Percentiles rank a stretch among this genome's conserved stretches.
phyloP scores from a whole-genome alignment of 1,284 basidiomycete genomes.

The Afroboletus lepidellus region DNA sequence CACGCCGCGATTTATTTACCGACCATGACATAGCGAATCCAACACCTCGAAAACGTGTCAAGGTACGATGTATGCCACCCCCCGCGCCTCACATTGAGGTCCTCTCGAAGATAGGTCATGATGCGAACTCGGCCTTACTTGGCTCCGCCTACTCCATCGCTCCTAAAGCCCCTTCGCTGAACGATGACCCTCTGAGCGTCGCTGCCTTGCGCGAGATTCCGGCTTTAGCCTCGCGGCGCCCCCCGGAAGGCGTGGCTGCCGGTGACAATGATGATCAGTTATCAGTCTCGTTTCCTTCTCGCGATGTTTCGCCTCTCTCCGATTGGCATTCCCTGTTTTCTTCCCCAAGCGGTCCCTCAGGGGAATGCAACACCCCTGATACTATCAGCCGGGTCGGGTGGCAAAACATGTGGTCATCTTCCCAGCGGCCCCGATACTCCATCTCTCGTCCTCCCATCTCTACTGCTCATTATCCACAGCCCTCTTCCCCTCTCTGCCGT shows the following conservation, averaged over 20 bases:
- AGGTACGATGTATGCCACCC: slow-evolving; percentile 21
- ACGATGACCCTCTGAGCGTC: not conserved
- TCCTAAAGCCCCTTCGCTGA: not conserved
- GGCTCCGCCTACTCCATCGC: not conserved
- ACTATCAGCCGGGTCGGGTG: not conserved
- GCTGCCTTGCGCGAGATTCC: not conserved
- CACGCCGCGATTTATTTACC: slow-evolving; percentile 3
- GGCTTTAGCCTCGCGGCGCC: not conserved
- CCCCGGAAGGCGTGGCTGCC: not conserved
- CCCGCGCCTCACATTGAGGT: slow-evolving; percentile 13
- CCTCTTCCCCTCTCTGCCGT: slow-evolving; percentile 8
- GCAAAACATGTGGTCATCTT: slow-evolving; percentile 2
- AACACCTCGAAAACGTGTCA: slow-evolving; percentile 32
- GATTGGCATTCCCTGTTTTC: slow-evolving; percentile 23
- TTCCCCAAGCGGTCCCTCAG: slow-evolving; percentile 8
- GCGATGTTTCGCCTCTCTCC: slow-evolving; percentile 5
- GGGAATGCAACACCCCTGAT: not conserved
- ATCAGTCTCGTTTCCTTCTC: not conserved
- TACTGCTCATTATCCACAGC: slow-evolving; percentile 3
- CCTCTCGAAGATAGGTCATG: slow-evolving; percentile 21
- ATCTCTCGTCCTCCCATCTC: slow-evolving; percentile 10
- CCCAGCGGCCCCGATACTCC: not conserved
- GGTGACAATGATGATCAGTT: not conserved
- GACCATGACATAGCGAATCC: slow-evolving; percentile 12
- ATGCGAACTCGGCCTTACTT: not conserved